These are phyloP conservation scores for Neopestalotiopsis rosae DNA, from an alignment of 2,329 filamentous ascomycete genomes.

Conservation along the genomic window DNA sequence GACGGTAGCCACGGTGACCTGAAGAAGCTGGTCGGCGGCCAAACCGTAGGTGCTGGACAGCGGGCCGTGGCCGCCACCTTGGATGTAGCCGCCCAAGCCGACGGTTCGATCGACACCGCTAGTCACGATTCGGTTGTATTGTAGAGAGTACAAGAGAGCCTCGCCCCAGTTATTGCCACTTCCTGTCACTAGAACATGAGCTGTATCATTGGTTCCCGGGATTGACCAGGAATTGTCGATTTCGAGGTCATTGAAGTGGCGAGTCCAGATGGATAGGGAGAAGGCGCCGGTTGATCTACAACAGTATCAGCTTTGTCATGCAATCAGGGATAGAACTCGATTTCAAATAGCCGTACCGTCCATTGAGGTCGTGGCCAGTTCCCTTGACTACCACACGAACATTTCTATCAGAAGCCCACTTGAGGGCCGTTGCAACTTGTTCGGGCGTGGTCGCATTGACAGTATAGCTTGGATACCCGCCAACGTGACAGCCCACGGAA, in stretches of 20 bases:
- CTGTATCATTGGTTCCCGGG: constrained; percentile 20
- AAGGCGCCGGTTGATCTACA: constrained; percentile 21
- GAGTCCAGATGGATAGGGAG: constrained; percentile 8
- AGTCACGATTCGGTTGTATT: neutral
- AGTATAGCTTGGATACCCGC: constrained; percentile 4
- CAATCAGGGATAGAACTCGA: no score
- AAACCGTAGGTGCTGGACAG: constrained; percentile 60
- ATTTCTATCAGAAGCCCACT: neutral
- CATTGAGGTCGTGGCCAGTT: constrained; percentile 9
- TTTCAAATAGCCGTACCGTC: constrained; percentile 33
- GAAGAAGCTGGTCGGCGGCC: constrained; percentile 62
- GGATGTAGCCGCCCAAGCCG: constrained; percentile 9
- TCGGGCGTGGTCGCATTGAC: constrained; percentile 3
- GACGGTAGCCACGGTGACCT: constrained; percentile 61
- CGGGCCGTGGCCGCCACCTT: constrained; percentile 61
- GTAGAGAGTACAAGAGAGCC: constrained; percentile 22
- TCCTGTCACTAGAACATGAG: constrained; percentile 26
- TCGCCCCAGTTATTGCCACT: constrained; percentile 26
- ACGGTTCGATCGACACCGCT: constrained; percentile 7
- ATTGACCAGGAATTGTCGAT: constrained; percentile 31
- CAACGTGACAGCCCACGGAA: constrained; percentile 36
- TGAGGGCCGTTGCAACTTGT: constrained; percentile 1
- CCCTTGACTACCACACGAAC: constrained; percentile 10
- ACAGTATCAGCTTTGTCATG: constrained; percentile 26
- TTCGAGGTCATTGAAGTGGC: neutral